Evolutionary conservation across 306 rosid species (phyloP).

Genomic region (Malus domestica): DNA sequence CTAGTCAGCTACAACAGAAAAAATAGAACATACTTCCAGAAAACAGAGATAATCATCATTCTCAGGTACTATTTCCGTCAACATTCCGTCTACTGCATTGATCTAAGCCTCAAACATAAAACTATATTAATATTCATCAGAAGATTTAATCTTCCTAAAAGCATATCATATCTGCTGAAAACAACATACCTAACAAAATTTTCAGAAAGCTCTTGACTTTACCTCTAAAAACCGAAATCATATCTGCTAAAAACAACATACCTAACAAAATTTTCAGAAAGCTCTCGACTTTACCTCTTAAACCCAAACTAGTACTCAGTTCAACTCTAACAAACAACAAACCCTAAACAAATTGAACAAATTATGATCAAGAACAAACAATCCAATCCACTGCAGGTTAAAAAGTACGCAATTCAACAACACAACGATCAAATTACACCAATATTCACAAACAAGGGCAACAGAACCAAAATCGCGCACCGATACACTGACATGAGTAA

Average conservation of each 20-base stretch:
- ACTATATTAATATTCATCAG: not conserved
- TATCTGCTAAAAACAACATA: not conserved
- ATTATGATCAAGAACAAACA: not conserved
- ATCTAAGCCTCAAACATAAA: not conserved
- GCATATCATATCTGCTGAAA: not conserved
- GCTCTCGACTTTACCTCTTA: not conserved
- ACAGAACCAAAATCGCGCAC: not conserved
- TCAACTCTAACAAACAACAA: conserved; percentile 18
- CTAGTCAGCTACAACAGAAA: not conserved
- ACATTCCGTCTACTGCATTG: not conserved
- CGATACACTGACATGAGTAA: not conserved
- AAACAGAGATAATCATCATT: not conserved
- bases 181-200: not conserved
- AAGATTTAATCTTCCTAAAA: not conserved
- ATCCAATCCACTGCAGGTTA: not conserved
- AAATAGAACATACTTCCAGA: not conserved
- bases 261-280: not conserved
- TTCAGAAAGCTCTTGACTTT: conserved; percentile 5
- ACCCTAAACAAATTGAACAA: conserved; percentile 19
- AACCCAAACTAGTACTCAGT: conserved; percentile 13
- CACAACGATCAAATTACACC: conserved; percentile 7
- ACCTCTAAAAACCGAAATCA: not conserved
- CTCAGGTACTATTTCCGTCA: not conserved
- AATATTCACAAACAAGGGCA: conserved; percentile 1
- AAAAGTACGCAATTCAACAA: not conserved